Evolutionary conservation across 176 grass and related monocot genomes (phyloP), one percentile per base, ranked within the genome.

Genomic region (Bolboschoenus planiculmis): DNA sequence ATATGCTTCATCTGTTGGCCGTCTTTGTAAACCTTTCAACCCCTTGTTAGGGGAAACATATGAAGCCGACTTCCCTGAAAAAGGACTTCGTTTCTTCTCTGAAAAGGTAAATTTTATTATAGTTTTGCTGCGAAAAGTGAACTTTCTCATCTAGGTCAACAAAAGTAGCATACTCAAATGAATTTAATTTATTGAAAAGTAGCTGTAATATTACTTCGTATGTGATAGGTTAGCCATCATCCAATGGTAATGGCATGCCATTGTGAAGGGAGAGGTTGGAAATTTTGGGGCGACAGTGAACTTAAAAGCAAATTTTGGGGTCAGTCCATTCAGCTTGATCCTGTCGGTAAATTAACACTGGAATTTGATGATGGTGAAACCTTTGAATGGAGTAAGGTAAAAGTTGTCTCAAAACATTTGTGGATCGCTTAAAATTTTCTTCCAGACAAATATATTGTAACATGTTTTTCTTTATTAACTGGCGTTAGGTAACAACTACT

Each of bases 331-430:
- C 91, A 92, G 53, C 46, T 94, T 23, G 89, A 97, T 81, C 94
- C 94, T 73, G 83, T 83, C 14, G 94, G 94, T 6, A 18, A 88
- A 59, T 87, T 97, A 84, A 97, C 89, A 37, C 84, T 97, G 57
- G 81, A 94, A 84, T 94, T 97, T 86, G 91, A 97, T 82, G 94
- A 97, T 90, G 94, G 94, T n/a, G 94, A 97, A 90, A 91, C 82
- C 57, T 97, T 97, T 84, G 89, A 92, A 65, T 97, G 94, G 94
- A 88, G 88, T 56, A 97, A 97, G 94, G 94, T 97, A 90, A 44
- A 76, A 77, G 70, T 53, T 33, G 1, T 40, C 37, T 81, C 20
- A 15, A 42, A 56, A 46, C 56, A 56, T 62, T 29, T 84, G 27
- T 83, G 15, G 37, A 81, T 91, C 39, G 37, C 46, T 35, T 66